phyloP scores from a whole-genome alignment of 2,329 filamentous ascomycete species.

The Cordyceps tenuipes region DNA sequence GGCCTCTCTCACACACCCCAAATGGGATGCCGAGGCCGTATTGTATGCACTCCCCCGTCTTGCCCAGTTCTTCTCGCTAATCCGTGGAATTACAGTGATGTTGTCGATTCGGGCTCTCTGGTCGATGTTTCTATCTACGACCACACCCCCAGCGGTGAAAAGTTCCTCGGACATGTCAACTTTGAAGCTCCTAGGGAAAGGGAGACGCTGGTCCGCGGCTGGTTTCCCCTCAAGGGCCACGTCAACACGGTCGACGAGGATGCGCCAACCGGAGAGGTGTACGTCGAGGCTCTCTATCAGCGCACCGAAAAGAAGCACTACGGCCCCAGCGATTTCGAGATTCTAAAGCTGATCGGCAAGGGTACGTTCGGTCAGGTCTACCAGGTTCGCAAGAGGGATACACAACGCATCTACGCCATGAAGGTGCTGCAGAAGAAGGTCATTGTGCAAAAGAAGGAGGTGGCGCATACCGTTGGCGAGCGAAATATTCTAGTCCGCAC shows the following conservation, averaged over 20 bases:
- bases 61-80: not conserved
- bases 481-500: slow-evolving; percentile 95
- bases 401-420: slow-evolving; percentile 94
- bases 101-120: slow-evolving; percentile 82
- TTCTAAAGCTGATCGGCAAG: slow-evolving; percentile 93
- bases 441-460: slow-evolving; percentile 99
- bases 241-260: slow-evolving; percentile 63
- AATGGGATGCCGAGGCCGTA: slow-evolving; percentile 90
- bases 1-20: slow-evolving; percentile 65
- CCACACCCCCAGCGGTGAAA: slow-evolving; percentile 67
- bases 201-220: slow-evolving; percentile 68
- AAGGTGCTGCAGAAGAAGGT: slow-evolving; percentile 99
- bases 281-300: slow-evolving; percentile 78
- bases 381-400: slow-evolving; percentile 96
- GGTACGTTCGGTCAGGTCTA: slow-evolving; percentile 98
- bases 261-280: slow-evolving; percentile 77
- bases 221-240: slow-evolving; percentile 75
- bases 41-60: slow-evolving; percentile 52
- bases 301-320: slow-evolving; percentile 83
- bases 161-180: slow-evolving; percentile 85
- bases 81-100: slow-evolving; percentile 56
- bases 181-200: slow-evolving; percentile 60
- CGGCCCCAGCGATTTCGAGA: slow-evolving; percentile 91
- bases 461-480: slow-evolving; percentile 93
- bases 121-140: slow-evolving; percentile 94